Evolutionary conservation across 371 early-diverging fungal genomes (phyloP), one percentile per base, ranked within the genome.

Genomic region (Syncephalastrum contaminatum): DNA sequence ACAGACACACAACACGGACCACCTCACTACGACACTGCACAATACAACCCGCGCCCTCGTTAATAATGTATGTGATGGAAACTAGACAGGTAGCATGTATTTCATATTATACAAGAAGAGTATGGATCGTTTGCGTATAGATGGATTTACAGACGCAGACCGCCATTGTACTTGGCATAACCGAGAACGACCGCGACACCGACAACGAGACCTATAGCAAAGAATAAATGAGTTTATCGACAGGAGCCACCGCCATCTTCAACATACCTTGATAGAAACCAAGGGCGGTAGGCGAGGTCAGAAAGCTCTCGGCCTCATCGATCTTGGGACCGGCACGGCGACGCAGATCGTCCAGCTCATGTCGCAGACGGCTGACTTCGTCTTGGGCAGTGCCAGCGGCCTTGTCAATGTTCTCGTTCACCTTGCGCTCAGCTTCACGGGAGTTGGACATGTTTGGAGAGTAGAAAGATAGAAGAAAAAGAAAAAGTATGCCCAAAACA

Each of bases 241-340:
- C n/a, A n/a, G n/a, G n/a, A n/a, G n/a, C n/a, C n/a, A n/a, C n/a
- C n/a, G n/a, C n/a, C n/a, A n/a, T n/a, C n/a, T n/a, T n/a, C 0
- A 10, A 30, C 47, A 44, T 62, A 59, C 77, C 77, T 52, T 76
- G 66, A 41, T 70, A 69, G 47, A 76, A 76, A 3, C 55, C 65
- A 41, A 67, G 52, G 13, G 73, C 72, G 15, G 62, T 44, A 47
- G 77, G 73, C 16, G 71, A 70, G 1, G 57, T 58, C 27, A 76
- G 54, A 41, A 60, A 69, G 54, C 63, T 59, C 36, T 76, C 77
- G 6, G 59, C 64, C 45, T 72, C 67, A 54, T 62, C 60, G 15
- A 76, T 61, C 55, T 72, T 70, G 8, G 77, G 77, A 1, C 64
- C 62, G 24, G 71, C 73, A 46, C 53, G 65, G 47, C 50, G 22